Base-by-base conservation (phyloP, 2,329 filamentous ascomycete genomes). In the Talaromyces sp. region DNA sequence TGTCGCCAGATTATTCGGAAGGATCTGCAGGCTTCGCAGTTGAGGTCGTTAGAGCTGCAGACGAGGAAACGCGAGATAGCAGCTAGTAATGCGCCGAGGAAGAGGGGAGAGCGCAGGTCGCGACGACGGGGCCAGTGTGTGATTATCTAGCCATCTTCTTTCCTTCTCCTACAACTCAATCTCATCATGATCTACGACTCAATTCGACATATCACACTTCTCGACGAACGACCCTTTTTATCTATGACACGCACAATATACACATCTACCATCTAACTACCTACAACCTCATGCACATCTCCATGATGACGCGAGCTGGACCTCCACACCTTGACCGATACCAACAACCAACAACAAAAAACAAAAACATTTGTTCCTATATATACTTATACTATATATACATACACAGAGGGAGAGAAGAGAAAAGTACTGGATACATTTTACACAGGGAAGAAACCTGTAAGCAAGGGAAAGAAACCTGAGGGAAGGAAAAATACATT, bases 1-100 rank as follows among this genome's bases (percentile, higher is more conserved):
- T 94, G 91, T 74, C 86, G 91, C 67, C 91, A 95, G 77, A 92
- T 96, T 80, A 87, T 95, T 65, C 85, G 88, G 68, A 91, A 88
- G 72, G 91, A 94, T 67, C 71, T 78, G 43, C 74, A 79, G 65
- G 73, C 76, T 13, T 72, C 69, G 17, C 78, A 74, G 51, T 70
- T 75, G 58, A 71, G 71, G 59, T 71, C 75, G 29, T 71, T 68
- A 22, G 72, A 71, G 7, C 68, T 72, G 47, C 67, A 69, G 5
- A 66, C 65, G n/a, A 73, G 76, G 51, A 78, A 77, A 68, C 73
- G 76, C 34, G 77, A 79, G 15, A 70, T 72, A 19, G 68, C 74
- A 2, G 74, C 71, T 58, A 72, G 75, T 51, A 70, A 74, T 49
- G 75, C 80, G 43, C 72, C 80, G 45, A 71, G 76, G 36, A 77